A percentile compares a stretch with the other conserved stretches of the same genome.
Evolutionary conservation across 2,329 filamentous ascomycete species (phyloP).

Genomic region (Didymella exigua): DNA sequence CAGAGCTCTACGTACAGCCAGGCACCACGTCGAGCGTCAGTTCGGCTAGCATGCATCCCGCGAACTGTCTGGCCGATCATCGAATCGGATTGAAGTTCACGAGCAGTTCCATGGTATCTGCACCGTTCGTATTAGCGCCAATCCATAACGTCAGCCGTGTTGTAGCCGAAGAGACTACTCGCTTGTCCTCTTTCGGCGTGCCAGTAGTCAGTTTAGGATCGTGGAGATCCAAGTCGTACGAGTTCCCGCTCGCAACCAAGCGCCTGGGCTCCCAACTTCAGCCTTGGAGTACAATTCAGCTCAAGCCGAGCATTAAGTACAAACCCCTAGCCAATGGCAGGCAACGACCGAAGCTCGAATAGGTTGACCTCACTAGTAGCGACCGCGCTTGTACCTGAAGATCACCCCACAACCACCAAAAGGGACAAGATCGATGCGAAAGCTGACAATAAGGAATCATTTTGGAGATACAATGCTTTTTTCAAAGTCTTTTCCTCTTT

Average conservation of each 20-base stretch:
- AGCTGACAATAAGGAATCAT: background rate
- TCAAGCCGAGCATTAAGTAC: background rate
- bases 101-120: no score
- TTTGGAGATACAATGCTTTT: background rate
- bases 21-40: no score
- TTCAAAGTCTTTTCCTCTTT: background rate
- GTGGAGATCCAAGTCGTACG: background rate
- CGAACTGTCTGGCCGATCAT: no score
- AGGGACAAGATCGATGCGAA: background rate
- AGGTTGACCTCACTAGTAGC: background rate
- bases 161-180: no score
- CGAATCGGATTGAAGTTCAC: no score
- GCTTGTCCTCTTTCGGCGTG: background rate
- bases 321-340: background rate
- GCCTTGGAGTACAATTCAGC: background rate
- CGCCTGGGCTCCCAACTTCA: background rate
- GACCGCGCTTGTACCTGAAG: background rate
- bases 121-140: background rate
- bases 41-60: no score
- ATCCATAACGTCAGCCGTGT: background rate
- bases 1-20: no score
- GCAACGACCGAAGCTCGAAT: background rate
- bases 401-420: background rate
- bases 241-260: background rate
- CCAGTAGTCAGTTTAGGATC: background rate